Evolutionary conservation across 2,329 filamentous ascomycete genomes (phyloP).

Genomic region (Keithomyces neogunnii): DNA sequence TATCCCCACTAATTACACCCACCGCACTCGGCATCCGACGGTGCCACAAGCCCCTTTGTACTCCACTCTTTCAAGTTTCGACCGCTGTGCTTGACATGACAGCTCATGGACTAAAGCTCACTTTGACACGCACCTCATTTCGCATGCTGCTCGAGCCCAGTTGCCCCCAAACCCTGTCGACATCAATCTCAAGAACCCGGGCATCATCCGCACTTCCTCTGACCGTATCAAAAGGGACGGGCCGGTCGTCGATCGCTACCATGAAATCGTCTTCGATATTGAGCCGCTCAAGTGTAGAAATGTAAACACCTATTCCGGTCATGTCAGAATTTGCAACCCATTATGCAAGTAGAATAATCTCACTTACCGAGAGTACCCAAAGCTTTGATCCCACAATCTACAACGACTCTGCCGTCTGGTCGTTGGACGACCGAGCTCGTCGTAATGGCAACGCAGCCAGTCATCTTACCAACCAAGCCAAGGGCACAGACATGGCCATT

Average conservation of each 20-base stretch:
- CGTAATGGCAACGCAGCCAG: slow-evolving; percentile 70
- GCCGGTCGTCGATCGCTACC: slow-evolving; percentile 62
- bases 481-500: slow-evolving; percentile 55
- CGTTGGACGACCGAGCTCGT: slow-evolving; percentile 47
- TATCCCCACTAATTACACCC: no score
- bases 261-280: slow-evolving; percentile 60
- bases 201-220: slow-evolving; percentile 40
- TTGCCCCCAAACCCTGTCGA: slow-evolving; percentile 68
- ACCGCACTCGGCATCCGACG: neutral
- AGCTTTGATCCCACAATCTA: slow-evolving; percentile 69
- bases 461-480: slow-evolving; percentile 82
- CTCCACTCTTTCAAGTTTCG: neutral
- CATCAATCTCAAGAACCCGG: slow-evolving; percentile 67
- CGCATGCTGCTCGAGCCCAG: slow-evolving; percentile 59
- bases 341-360: neutral
- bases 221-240: slow-evolving; percentile 61
- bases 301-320: slow-evolving; percentile 52
- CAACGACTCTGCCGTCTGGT: slow-evolving; percentile 49
- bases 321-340: neutral
- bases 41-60: neutral
- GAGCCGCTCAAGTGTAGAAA: slow-evolving; percentile 58
- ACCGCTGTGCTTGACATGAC: neutral
- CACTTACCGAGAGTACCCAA: slow-evolving; percentile 62
- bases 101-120: slow-evolving; percentile 20
- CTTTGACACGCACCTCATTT: slow-evolving; percentile 67